Base-by-base conservation (phyloP, 768 basidiomycete genomes). In the Suillus variegatus region DNA sequence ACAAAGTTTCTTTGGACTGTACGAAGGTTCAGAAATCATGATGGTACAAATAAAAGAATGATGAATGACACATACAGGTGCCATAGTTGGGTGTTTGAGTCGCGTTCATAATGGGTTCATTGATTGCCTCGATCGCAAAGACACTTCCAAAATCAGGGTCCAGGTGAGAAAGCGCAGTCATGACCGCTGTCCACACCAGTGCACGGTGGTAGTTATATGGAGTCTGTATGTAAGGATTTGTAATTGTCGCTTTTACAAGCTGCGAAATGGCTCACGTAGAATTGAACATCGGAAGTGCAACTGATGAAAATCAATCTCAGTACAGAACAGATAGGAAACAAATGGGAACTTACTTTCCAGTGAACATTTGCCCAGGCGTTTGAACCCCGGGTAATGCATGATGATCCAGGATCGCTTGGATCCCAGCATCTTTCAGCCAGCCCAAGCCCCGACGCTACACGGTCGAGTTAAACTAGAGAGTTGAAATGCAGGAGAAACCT, bases 41-140 rank as follows among this genome's bases (percentile, higher is more conserved):
- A 52, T 56, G 18, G 18, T 28, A 14, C 36, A 49, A 44, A 44
- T 16, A 61, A 52, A 7, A 64, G 62, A 49, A n/a, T n/a, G 55
- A 28, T 52, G 0, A 22, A 46, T 12, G 10, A 68, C n/a, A 71
- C 87, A 64, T 72, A 92, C 91, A 94, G 51, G 82, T 78, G 32
- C 91, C 91, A 52, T 90, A 87, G 32, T 82, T 85, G 0, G 92
- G 91, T 2, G 92, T 93, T 65, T 81, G 74, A 18, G 64, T 73
- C 9, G 90, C 89, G 70, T 94, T 78, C 89, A 87, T 89, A 69
- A 91, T 86, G 0, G 89, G 90, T 65, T 94, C 92, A 67, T 94
- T 94, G 32, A 90, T 80, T 1, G 92, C 92, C 69, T 93, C 84
- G 36, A 93, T 88, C 1, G 89, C 80, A 49, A 89, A 87, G 22